Base-by-base conservation (phyloP, 2,329 filamentous ascomycete species). In the Xylariaceae sp. region DNA sequence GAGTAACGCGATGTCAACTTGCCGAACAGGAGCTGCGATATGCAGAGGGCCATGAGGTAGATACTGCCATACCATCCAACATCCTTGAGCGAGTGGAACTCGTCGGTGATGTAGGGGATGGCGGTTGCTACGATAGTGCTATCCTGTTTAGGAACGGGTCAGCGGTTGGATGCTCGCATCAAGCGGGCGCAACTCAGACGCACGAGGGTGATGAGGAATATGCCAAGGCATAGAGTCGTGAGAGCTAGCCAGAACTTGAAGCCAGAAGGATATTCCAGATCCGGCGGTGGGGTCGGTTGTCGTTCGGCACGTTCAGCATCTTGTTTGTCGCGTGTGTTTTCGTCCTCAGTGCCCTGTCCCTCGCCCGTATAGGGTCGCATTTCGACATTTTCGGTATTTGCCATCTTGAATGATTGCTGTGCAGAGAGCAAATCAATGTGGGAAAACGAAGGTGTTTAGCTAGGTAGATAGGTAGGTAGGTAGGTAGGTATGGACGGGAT, bases 11-110 rank as follows among this genome's bases (percentile, higher is more conserved):
- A 71, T 62, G 74, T 77, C 23, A 74, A 45, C 57, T 74, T 74
- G 44, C 74, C 73, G 48, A 73, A 76, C 36, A 72, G 57, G 9
- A 75, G 70, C 65, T 76, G 75, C 52, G 74, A 75, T 39, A 69
- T 62, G 40, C 68, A 70, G 39, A 64, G 68, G 4, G 71, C 72
- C 11, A 75, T 58, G 48, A 74, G 60, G 51, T 74, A 76, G 5
- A 69, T 69, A 7, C 65, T 69, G 16, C 69, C 71, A 57, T 75
- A 76, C 72, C 73, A 75, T 17, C 72, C 71, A 12, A 74, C 67
- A 53, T 75, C 72, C 3, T 63, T 63, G 4, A 73, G 62, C 2
- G 70, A 71, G 52, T 71, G 62, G 62, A 74, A 75, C 33, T 73
- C 69, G 49, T 73, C 68, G 0, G 72, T 74, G 59, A 74, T 74